Base-by-base conservation (phyloP, 2,329 filamentous ascomycete genomes). In the Microsporum audouinii region DNA sequence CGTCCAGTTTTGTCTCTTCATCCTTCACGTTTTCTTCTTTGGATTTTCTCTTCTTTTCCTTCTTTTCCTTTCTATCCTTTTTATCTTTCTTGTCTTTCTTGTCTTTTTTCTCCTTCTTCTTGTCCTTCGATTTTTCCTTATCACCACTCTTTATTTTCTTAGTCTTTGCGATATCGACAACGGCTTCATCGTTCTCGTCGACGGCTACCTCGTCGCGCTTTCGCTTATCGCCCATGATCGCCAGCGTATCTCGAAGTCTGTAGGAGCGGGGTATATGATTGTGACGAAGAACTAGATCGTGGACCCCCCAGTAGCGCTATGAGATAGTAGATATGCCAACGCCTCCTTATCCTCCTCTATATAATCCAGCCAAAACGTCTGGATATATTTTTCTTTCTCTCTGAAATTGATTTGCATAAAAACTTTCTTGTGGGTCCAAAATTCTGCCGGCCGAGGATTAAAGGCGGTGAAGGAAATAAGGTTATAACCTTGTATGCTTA, bases 51-150 rank as follows among this genome's bases (percentile, higher is more conserved):
- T 60, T 43, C 58, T 57, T 33, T 66, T 66, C 61, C 65, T 68
- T 49, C 66, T 71, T 63, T 59, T 69, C 67, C 57, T 63, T 61
- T n/a, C n/a, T n/a, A 29, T 61, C 36, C 61, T 63, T 63, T 38
- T 66, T 68, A 62, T 64, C 68, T 62, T 65, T 67, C 63, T 59
- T 59, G 5, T 63, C 56, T 23, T 62, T 57, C 55, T 65, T 62
- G 31, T 38, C 66, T 63, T 55, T 39, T 69, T 68, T 61, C 17
- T 65, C 57, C 41, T 65, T 62, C 45, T 61, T 56, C 51, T 61
- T 58, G n/a, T 59, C 55, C 45, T 65, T 59, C 10, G 47, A 49
- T 27, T 63, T 62, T 23, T 61, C 57, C 31, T 62, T 60, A 7
- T 63, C 47, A 38, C 51, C 36, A 33, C 60, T 58, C 47, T 66